Evolutionary conservation across 768 basidiomycete genomes (phyloP).

Genomic region (Fomitopsis serialis): DNA sequence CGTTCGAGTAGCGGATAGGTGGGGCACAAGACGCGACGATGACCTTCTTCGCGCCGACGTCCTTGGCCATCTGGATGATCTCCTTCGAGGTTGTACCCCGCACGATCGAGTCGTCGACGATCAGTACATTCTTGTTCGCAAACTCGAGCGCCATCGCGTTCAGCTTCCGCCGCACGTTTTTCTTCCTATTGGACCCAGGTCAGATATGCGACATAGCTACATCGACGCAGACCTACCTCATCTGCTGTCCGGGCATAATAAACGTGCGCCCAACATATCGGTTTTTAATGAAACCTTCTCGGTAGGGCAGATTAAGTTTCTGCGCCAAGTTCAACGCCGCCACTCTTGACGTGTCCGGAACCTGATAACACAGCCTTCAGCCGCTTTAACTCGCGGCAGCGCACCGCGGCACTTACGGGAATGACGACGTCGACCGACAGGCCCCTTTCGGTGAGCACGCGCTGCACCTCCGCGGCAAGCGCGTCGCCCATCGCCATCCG

Average conservation of each 20-base stretch:
- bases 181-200: too few species aligned
- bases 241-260: constrained; percentile 98
- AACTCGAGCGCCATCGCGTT: constrained; percentile 99
- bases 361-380: constrained; percentile 34
- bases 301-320: constrained; percentile 81
- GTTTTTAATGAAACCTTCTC: constrained; percentile 99
- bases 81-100: constrained; percentile 98
- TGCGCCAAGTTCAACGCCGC: constrained; percentile 96
- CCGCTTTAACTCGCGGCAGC: background rate
- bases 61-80: constrained; percentile 98
- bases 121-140: constrained; percentile 81
- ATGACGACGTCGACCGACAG: constrained; percentile 92
- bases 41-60: constrained; percentile 95
- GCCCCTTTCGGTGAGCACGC: constrained; percentile 60
- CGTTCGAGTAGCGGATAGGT: constrained; percentile 90
- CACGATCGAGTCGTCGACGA: constrained; percentile 99
- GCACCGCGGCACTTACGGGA: constrained; percentile 47
- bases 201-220: too few species aligned
- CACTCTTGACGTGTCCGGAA: constrained; percentile 95
- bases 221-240: constrained; percentile 64
- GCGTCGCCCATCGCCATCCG: constrained; percentile 99
- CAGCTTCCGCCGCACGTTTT: constrained; percentile 91
- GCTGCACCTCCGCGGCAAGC: constrained; percentile 81
- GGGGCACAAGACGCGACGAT: constrained; percentile 97
- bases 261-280: constrained; percentile 97